These are phyloP conservation scores for Entoloma clypeatum DNA, from an alignment of 1,284 basidiomycete genomes.

Conservation along the genomic window DNA sequence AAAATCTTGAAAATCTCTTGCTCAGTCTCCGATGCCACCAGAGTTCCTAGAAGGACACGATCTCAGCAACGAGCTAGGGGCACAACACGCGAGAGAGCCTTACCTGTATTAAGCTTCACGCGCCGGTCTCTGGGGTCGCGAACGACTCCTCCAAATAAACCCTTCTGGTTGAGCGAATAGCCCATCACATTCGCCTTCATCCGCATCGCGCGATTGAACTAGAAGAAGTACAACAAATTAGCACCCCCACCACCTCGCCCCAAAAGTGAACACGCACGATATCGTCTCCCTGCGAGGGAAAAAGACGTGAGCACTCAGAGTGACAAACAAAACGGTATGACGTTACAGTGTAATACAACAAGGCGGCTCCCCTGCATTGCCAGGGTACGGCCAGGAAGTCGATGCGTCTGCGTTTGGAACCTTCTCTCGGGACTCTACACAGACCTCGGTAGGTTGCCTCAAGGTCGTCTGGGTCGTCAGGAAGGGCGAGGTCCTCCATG, in stretches of 20 bases:
- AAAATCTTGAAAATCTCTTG: constrained; percentile 79
- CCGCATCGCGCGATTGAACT: constrained; percentile 90
- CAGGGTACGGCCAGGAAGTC: constrained; percentile 82
- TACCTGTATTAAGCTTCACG: constrained; percentile 66
- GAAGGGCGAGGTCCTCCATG: constrained; percentile 73
- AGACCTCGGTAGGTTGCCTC: constrained; percentile 82
- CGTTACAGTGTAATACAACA: constrained; percentile 86
- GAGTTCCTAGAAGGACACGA: constrained; percentile 43
- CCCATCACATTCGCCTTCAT: constrained; percentile 80
- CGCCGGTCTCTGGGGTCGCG: constrained; percentile 60
- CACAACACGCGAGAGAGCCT: constrained; percentile 19
- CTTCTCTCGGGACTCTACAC: constrained; percentile 46
- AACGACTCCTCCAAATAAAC: constrained; percentile 70
- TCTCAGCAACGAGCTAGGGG: background rate
- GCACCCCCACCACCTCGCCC: background rate
- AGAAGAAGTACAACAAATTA: constrained; percentile 9
- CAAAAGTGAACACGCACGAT: constrained; percentile 48
- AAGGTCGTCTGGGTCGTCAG: constrained; percentile 60
- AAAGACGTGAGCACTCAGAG: background rate
- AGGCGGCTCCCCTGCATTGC: constrained; percentile 72
- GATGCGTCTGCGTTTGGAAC: constrained; percentile 64
- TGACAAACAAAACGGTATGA: constrained; percentile 9
- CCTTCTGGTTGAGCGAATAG: constrained; percentile 83
- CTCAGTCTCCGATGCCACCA: constrained; percentile 80
- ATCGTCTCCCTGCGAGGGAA: constrained; percentile 62